A percentile compares a stretch with the other conserved stretches of the same genome.
Evolutionary conservation across 345 rosid species (phyloP).

Genomic region (Viola odorata): DNA sequence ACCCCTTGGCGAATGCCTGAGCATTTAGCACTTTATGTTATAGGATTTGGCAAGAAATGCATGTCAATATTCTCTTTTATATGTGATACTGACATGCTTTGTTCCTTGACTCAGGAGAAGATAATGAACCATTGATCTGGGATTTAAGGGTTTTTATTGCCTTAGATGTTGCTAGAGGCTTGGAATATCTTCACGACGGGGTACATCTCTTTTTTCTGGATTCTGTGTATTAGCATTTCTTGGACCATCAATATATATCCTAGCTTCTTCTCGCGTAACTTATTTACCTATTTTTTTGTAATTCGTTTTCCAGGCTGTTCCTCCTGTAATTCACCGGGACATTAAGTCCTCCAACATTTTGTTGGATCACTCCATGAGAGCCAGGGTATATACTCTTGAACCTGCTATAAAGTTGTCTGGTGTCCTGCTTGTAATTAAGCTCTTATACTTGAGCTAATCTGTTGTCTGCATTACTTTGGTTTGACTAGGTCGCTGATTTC

Average conservation of each 20-base stretch:
- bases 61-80: neutral
- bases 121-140: conserved; percentile 62
- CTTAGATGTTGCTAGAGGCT: conserved; percentile 86
- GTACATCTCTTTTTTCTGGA: conserved; percentile 32
- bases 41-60: no score
- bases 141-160: conserved; percentile 80
- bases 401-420: neutral
- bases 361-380: conserved; percentile 92
- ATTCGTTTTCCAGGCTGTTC: conserved; percentile 64
- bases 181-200: conserved; percentile 99
- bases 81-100: neutral
- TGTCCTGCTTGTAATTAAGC: no score
- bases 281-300: conserved; percentile 1
- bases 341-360: conserved; percentile 93
- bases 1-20: no score
- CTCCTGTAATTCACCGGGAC: conserved; percentile 94
- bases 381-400: conserved; percentile 50
- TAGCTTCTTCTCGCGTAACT: no score
- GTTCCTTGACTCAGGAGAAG: conserved; percentile 45
- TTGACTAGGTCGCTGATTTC: conserved; percentile 83
- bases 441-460: no score
- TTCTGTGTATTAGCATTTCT: neutral
- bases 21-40: no score
- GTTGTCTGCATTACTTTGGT: neutral
- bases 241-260: no score